Conservation (phyloP, 2,329 filamentous ascomycete species). For the Neofusicoccum ribis region DNA sequence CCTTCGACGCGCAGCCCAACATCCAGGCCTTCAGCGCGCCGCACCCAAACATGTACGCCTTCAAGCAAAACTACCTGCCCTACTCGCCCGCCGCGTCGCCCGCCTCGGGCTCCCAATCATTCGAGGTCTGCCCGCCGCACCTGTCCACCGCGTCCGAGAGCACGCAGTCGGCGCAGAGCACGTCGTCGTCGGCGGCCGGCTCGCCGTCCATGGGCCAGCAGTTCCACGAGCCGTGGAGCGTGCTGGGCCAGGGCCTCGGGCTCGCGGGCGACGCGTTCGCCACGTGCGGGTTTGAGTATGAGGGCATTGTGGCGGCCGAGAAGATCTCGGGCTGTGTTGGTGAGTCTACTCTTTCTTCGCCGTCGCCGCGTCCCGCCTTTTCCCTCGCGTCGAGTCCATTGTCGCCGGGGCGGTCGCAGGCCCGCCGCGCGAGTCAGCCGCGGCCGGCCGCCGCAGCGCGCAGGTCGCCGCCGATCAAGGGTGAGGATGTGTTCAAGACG, state of each 20-base stretch:
- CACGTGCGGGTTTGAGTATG: slow-evolving; percentile 58
- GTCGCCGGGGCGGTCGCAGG: neutral
- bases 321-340: slow-evolving; percentile 49
- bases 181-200: slow-evolving; percentile 51
- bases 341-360: slow-evolving; percentile 48
- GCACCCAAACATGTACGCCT: slow-evolving; percentile 28
- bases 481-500: slow-evolving; percentile 32
- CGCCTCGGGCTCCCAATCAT: slow-evolving; percentile 47
- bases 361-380: slow-evolving; percentile 24
- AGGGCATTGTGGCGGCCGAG: slow-evolving; percentile 47
- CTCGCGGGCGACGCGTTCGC: slow-evolving; percentile 60
- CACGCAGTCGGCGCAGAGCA: slow-evolving; percentile 44
- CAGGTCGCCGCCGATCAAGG: slow-evolving; percentile 3
- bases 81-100: slow-evolving; percentile 46
- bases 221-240: slow-evolving; percentile 59
- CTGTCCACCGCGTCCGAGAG: slow-evolving; percentile 53
- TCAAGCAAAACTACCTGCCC: slow-evolving; percentile 37
- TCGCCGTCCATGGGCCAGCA: slow-evolving; percentile 61
- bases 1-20: slow-evolving; percentile 41
- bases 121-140: slow-evolving; percentile 48
- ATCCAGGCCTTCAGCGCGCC: slow-evolving; percentile 34
- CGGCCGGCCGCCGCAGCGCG: neutral
- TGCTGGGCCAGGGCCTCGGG: slow-evolving; percentile 59
- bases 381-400: slow-evolving; percentile 12
- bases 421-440: slow-evolving; percentile 10